Percentiles rank a stretch among this genome's conserved stretches.
phyloP scores from a whole-genome alignment of 169 alveolate genomes.

The Babesia sp. region DNA sequence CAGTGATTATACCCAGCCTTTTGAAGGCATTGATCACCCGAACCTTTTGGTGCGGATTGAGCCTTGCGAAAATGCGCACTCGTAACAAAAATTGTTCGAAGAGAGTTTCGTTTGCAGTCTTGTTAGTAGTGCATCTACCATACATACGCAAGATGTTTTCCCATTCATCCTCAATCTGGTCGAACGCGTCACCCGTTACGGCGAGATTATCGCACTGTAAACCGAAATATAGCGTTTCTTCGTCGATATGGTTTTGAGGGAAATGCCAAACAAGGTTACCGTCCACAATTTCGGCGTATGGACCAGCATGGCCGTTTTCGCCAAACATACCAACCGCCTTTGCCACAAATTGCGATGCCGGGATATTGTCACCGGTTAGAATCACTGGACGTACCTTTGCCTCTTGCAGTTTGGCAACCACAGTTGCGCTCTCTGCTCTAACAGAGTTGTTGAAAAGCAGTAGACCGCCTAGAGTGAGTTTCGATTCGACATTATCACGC shows the following conservation, averaged over 20 bases:
- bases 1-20: conserved; percentile 81
- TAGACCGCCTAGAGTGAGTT: conserved; percentile 68
- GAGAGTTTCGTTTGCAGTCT: conserved; percentile 42
- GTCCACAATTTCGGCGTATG: conserved; percentile 42
- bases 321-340: conserved; percentile 69
- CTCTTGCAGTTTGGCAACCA: conserved; percentile 66
- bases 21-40: conserved; percentile 81
- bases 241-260: conserved; percentile 51
- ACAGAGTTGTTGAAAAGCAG: conserved; percentile 74
- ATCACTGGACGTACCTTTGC: conserved; percentile 77
- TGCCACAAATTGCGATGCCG: conserved; percentile 76
- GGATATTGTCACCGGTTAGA: conserved; percentile 78
- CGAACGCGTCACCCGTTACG: conserved; percentile 67
- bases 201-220: conserved; percentile 41
- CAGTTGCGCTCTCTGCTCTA: conserved; percentile 66
- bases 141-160: conserved; percentile 42
- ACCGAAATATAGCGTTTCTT: conserved; percentile 51
- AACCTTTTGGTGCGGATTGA: conserved; percentile 76
- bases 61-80: conserved; percentile 59
- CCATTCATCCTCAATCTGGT: conserved; percentile 55
- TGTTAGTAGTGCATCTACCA: conserved; percentile 35
- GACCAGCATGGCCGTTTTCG: conserved; percentile 17
- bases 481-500: conserved; percentile 67
- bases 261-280: conserved; percentile 57
- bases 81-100: conserved; percentile 62